phyloP scores from a whole-genome alignment of 257 asterid genomes.

The Lithospermum erythrorhizon region DNA sequence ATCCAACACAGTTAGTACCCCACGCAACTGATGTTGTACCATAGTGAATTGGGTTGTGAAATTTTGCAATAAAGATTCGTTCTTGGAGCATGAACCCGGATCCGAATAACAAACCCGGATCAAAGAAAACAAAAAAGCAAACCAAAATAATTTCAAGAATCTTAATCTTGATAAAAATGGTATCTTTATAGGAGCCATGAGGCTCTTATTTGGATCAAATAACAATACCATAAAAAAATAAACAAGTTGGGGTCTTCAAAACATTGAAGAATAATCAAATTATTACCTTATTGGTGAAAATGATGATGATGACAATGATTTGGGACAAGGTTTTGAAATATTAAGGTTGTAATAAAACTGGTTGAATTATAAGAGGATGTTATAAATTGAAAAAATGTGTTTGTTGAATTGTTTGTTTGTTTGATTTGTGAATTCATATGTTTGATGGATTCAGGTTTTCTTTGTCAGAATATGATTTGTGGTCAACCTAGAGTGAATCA shows the following conservation, averaged over 20 bases:
- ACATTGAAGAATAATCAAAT: neutral
- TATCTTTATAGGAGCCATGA: neutral
- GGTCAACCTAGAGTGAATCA: too few species aligned
- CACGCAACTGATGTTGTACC: slow-evolving; percentile 98
- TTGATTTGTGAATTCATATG: too few species aligned
- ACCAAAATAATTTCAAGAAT: slow-evolving; percentile 12
- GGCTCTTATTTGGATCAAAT: neutral
- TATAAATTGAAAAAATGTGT: neutral
- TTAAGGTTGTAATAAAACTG: too few species aligned
- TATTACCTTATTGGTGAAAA: neutral
- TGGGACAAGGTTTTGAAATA: too few species aligned
- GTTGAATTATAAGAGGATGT: neutral
- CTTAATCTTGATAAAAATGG: neutral
- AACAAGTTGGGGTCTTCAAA: neutral
- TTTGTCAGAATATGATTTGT: too few species aligned
- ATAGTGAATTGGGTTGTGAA: slow-evolving; percentile 69
- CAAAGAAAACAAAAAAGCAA: slow-evolving; percentile 16
- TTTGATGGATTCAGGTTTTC: neutral
- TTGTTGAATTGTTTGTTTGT: too few species aligned
- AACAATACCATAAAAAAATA: too few species aligned
- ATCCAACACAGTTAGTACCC: slow-evolving; percentile 47
- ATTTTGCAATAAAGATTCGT: slow-evolving; percentile 49
- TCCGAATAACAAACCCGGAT: slow-evolving; percentile 36
- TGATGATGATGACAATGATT: too few species aligned
- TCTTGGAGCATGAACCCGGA: slow-evolving; percentile 45